Percentiles rank a stretch among this genome's conserved stretches.
Evolutionary conservation across 1,284 basidiomycete genomes (phyloP).

Genomic region (Irpex sp.): DNA sequence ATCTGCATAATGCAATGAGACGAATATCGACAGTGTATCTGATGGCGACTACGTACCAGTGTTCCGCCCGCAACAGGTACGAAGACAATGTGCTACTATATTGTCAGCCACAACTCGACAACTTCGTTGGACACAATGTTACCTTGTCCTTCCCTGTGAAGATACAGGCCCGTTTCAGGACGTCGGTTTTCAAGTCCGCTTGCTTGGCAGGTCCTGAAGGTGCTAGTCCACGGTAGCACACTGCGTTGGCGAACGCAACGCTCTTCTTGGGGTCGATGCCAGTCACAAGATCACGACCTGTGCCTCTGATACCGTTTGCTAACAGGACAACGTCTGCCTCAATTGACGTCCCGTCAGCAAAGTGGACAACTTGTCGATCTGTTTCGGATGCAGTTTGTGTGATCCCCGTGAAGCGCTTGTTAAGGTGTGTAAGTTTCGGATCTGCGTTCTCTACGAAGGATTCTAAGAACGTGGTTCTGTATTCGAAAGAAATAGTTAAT

Average conservation of each 20-base stretch:
- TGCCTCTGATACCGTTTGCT: slow-evolving; percentile 47
- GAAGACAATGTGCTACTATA: slow-evolving; percentile 4
- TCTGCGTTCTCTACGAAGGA: slow-evolving; percentile 41
- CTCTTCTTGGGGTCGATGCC: slow-evolving; percentile 21
- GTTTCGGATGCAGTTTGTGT: slow-evolving; percentile 17
- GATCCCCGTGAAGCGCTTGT: slow-evolving; percentile 40
- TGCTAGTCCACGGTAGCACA: slow-evolving; percentile 41
- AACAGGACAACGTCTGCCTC: slow-evolving; percentile 46
- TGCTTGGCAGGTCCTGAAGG: slow-evolving; percentile 29
- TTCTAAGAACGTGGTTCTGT: slow-evolving; percentile 43
- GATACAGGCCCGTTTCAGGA: neutral
- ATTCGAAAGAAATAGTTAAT: neutral
- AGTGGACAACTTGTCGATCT: slow-evolving; percentile 31
- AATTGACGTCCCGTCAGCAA: slow-evolving; percentile 40
- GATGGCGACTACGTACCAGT: slow-evolving; percentile 1
- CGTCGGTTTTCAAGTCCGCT: slow-evolving; percentile 36
- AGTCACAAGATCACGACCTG: slow-evolving; percentile 32
- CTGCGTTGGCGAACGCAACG: slow-evolving; percentile 37
- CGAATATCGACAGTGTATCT: no score
- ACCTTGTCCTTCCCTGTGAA: slow-evolving; percentile 11
- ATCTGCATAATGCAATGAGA: neutral
- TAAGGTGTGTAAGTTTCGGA: slow-evolving; percentile 37
- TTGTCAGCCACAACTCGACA: neutral
- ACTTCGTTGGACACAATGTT: neutral
- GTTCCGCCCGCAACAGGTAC: slow-evolving; percentile 3